Percentiles rank a stretch among this genome's conserved stretches.
phyloP scores from a whole-genome alignment of 2,329 filamentous ascomycete genomes.

The Botrytis galanthina region DNA sequence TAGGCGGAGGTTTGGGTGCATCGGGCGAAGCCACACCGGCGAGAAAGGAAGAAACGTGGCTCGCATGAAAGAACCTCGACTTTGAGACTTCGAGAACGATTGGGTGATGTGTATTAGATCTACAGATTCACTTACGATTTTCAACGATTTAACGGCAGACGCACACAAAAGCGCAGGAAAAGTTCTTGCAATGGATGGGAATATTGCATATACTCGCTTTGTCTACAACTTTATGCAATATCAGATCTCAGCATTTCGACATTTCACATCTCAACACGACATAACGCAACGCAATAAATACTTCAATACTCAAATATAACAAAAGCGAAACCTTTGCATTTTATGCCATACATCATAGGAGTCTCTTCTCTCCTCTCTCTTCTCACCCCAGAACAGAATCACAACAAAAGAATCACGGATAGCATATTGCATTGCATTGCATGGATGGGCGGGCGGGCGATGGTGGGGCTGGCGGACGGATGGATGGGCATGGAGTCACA shows the following conservation, averaged over 20 bases:
- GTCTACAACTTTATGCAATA: not conserved
- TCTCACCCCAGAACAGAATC: not conserved
- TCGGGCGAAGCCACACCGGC: conserved; percentile 33
- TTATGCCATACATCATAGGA: not conserved
- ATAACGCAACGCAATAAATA: not conserved
- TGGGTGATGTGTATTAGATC: not conserved
- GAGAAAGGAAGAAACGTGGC: conserved; percentile 37
- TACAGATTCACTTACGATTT: not conserved
- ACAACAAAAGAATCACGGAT: not conserved
- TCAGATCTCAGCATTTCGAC: not conserved
- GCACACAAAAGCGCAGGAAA: not conserved
- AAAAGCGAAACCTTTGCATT: not conserved
- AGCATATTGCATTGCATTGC: not conserved
- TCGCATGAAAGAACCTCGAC: conserved; percentile 29
- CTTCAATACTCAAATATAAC: not conserved
- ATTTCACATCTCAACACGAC: not conserved
- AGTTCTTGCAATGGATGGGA: not conserved
- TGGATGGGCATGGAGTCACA: not conserved
- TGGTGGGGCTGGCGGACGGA: not conserved
- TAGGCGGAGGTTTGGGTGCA: conserved; percentile 30
- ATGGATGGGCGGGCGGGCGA: not conserved
- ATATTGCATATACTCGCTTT: not conserved
- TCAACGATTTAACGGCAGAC: not conserved
- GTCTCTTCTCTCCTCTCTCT: not conserved
- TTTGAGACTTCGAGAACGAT: not conserved